These are phyloP conservation scores for Suillus subaureus DNA, from an alignment of 768 basidiomycete species.

Conservation along the genomic window DNA sequence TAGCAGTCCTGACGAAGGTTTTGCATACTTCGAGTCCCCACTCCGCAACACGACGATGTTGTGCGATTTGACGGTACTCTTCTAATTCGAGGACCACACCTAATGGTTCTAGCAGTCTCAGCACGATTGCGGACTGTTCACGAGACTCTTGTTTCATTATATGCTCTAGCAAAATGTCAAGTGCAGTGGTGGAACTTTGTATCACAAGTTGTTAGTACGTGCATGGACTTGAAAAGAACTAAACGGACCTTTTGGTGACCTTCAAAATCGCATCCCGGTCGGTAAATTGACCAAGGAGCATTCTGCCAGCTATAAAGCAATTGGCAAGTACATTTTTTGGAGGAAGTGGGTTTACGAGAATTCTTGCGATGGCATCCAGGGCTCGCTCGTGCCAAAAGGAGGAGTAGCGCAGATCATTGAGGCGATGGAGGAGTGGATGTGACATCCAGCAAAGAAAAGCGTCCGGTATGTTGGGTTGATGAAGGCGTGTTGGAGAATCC, in stretches of 20 bases:
- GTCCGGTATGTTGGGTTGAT: slow-evolving; percentile 3
- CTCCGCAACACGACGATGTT: neutral
- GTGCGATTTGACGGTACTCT: slow-evolving; percentile 9
- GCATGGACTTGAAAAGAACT: neutral
- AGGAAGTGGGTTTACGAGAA: slow-evolving; percentile 10
- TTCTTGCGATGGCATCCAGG: slow-evolving; percentile 9
- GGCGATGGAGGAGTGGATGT: slow-evolving; percentile 10
- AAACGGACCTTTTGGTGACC: slow-evolving; percentile 10
- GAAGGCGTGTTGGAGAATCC: slow-evolving; percentile 6
- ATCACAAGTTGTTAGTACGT: neutral
- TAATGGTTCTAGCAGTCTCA: slow-evolving; percentile 9
- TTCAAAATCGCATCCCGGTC: slow-evolving; percentile 1
- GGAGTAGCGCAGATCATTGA: neutral
- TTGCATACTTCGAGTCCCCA: slow-evolving; percentile 9
- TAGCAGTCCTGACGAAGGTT: slow-evolving; percentile 3
- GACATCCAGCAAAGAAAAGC: slow-evolving; percentile 11
- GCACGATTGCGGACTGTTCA: neutral
- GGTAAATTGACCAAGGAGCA: slow-evolving; percentile 8
- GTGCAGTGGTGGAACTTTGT: neutral
- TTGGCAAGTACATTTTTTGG: slow-evolving; percentile 8
- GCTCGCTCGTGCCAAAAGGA: neutral
- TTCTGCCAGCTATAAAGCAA: slow-evolving; percentile 8
- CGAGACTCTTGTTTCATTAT: slow-evolving; percentile 4
- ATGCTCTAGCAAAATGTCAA: slow-evolving; percentile 1
- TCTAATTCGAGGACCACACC: slow-evolving; percentile 8